Percentiles rank a stretch among this genome's conserved stretches.
Conservation (phyloP, 371 early-diverging fungal genomes). For the Mucor racemosus region DNA sequence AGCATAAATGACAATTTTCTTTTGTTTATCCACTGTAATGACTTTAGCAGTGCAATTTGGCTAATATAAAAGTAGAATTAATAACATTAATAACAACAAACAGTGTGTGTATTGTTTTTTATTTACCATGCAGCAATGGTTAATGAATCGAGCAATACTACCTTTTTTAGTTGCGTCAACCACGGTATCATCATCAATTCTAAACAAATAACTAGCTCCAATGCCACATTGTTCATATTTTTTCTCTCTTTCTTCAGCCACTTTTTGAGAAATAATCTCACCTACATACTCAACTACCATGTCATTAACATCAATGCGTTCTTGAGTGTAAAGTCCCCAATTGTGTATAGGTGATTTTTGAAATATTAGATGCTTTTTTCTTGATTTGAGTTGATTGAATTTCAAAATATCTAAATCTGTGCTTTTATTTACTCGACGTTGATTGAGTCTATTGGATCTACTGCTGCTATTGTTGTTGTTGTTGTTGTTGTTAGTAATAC, state of each 20-base stretch:
- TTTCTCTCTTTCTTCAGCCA: constrained; percentile 95
- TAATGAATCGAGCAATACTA: constrained; percentile 97
- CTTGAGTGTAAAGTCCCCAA: constrained; percentile 95
- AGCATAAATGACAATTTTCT: constrained; percentile 93
- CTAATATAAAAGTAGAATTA: constrained; percentile 38
- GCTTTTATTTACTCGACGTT: not conserved
- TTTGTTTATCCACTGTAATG: constrained; percentile 83
- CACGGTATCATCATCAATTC: constrained; percentile 94
- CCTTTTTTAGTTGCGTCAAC: constrained; percentile 98
- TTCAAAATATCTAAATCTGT: constrained; percentile 73
- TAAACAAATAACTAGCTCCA: constrained; percentile 94
- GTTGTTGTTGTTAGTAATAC: not conserved
- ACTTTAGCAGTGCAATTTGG: constrained; percentile 97
- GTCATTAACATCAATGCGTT: constrained; percentile 88
- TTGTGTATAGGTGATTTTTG: constrained; percentile 92
- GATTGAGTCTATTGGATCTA: not conserved
- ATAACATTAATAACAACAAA: too few species aligned
- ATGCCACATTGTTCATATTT: constrained; percentile 90
- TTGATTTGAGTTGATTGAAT: constrained; percentile 88
- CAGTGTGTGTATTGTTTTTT: not conserved
- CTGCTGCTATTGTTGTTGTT: not conserved
- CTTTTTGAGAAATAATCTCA: constrained; percentile 94
- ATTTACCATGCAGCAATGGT: constrained; percentile 94
- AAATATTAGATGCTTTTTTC: constrained; percentile 88
- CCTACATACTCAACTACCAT: constrained; percentile 99